Base-by-base conservation (phyloP, 106 monocot genomes). In the Dendrobium catenatum region DNA sequence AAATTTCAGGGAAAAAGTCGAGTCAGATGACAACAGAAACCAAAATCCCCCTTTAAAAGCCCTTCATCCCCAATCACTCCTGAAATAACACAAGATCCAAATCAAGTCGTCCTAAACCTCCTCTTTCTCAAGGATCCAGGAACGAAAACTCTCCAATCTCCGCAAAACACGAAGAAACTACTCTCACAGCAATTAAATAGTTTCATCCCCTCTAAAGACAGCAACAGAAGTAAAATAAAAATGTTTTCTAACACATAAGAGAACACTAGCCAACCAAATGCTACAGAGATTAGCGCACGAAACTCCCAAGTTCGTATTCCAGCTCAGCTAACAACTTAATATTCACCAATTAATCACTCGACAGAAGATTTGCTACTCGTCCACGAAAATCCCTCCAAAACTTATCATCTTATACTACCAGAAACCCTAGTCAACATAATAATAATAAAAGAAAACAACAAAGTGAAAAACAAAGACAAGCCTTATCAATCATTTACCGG, bases 401-500 rank as follows among this genome's bases (percentile, higher is more conserved):
- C 13, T 51, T 15, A 51, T 51, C 51, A 15, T 13, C 15, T 51
- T 15, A 51, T 51, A 51, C 74, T 20, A 74, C 74, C 26, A 44
- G 10, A 70, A 70, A 70, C 70, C 58, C 59, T 37, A 59, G 73
- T 11, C 27, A 31, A 66, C 47, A 37, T 37, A 2, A 49, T 0
- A 49, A 49, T 10, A 49, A 49, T 8, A 33, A 19, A 55, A 72
- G 8, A 9, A 27, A 29, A n/a, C 73, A 22, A n/a, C 9, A 29
- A 51, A 51, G 51, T 72, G 42, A 40, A 75, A 22, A 43, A 56
- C 17, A 70, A 33, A 70, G 13, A 37, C 37, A 2, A 37, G 33
- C 24, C 5, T 13, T 37, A 70, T 16, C 37, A 10, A 54, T 37
- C 31, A 40, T 48, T 59, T 13, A 93, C 95, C 87, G 85, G 95